Evolutionary conservation across 192 early-diverging fungal species (phyloP).

Genomic region (Dissophora globulifera): DNA sequence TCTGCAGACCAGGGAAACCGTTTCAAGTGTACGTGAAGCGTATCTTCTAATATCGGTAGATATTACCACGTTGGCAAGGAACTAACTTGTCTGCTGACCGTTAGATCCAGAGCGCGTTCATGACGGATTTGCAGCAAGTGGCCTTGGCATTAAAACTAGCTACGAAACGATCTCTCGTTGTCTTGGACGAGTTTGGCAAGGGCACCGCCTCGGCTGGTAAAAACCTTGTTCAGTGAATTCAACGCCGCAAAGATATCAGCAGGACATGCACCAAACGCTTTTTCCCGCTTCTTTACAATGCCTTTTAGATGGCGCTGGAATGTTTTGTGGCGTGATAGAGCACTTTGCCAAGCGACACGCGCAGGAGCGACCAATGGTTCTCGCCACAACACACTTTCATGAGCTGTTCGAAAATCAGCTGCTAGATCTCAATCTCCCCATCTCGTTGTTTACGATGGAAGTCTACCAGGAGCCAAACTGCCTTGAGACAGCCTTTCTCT

Average conservation of each 20-base stretch:
- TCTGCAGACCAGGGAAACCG: conserved; percentile 74
- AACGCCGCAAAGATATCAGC: too few relatives aligned
- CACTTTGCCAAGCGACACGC: conserved; percentile 58
- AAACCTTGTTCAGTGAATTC: too few relatives aligned
- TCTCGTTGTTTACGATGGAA: conserved; percentile 67
- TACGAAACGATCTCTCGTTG: conserved; percentile 65
- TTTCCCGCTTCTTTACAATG: too few relatives aligned
- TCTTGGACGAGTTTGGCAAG: conserved; percentile 91
- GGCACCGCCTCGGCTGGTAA: conserved; percentile 70
- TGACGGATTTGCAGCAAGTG: conserved; percentile 77
- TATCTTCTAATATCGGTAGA: neutral
- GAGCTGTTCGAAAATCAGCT: conserved; percentile 64
- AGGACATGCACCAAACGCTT: too few relatives aligned
- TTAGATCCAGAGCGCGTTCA: conserved; percentile 76
- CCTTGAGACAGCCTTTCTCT: conserved; percentile 69
- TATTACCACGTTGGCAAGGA: too few relatives aligned
- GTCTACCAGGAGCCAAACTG: conserved; percentile 54
- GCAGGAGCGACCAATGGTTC: conserved; percentile 70
- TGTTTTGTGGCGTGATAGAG: conserved; percentile 79
- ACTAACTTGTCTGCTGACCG: neutral
- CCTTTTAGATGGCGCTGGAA: conserved; percentile 76
- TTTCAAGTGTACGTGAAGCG: conserved; percentile 61
- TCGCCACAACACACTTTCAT: conserved; percentile 92
- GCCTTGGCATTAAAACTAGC: conserved; percentile 59
- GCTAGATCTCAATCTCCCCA: conserved; percentile 50